phyloP scores from a whole-genome alignment of 2,329 filamentous ascomycete species.

The Tolypocladium endophyticum region DNA sequence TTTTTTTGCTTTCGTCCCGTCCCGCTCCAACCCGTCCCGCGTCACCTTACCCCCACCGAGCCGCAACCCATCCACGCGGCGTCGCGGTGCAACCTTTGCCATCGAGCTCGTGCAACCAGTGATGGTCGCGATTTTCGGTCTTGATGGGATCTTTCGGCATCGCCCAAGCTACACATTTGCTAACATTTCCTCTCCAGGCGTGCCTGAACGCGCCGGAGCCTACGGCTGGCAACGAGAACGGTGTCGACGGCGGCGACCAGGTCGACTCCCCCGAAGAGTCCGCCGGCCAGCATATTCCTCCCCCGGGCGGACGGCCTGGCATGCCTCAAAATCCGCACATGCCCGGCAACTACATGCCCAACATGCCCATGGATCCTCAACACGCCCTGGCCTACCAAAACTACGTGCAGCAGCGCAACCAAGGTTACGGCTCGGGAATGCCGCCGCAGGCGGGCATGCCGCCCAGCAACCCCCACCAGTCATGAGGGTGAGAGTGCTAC shows the following conservation, averaged over 20 bases:
- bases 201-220: slow-evolving; percentile 96
- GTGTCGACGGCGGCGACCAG: slow-evolving; percentile 63
- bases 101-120: background rate
- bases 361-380: slow-evolving; percentile 62
- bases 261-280: slow-evolving; percentile 91
- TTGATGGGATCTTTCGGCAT: background rate
- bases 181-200: slow-evolving; percentile 49
- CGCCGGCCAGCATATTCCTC: slow-evolving; percentile 62
- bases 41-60: background rate
- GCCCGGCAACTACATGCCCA: slow-evolving; percentile 51
- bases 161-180: slow-evolving; percentile 6
- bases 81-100: background rate
- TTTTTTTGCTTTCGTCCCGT: background rate
- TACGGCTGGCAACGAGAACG: slow-evolving; percentile 67
- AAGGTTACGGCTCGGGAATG: slow-evolving; percentile 66
- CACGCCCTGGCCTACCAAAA: slow-evolving; percentile 75
- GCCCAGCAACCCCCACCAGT: slow-evolving; percentile 72
- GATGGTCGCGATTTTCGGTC: background rate
- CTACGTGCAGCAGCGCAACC: slow-evolving; percentile 65
- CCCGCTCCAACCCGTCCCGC: background rate
- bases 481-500: slow-evolving; percentile 32
- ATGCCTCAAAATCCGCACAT: slow-evolving; percentile 56
- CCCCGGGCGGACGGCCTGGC: slow-evolving; percentile 45
- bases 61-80: background rate
- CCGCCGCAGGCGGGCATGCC: slow-evolving; percentile 68